Evolutionary conservation across 2,329 filamentous ascomycete genomes (phyloP), one percentile per base, ranked within the genome.

Genomic region (Botrytis byssoidea): DNA sequence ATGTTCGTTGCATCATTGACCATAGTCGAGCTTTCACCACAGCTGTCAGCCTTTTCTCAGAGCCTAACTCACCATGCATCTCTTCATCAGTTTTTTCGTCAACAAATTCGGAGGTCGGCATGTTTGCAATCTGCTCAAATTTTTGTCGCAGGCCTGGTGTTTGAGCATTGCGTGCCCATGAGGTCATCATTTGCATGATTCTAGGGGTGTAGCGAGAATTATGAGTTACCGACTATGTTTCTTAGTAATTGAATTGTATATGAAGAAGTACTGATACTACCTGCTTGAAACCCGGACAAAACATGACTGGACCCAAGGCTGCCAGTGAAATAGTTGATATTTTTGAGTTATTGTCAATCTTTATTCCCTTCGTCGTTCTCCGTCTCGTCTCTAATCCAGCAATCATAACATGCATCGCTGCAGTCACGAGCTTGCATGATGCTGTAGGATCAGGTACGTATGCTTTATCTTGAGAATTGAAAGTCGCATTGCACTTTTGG

Each of bases 251-350:
- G 25, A 64, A 14, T 18, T 32, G 22, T 48, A 37, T 51, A 37
- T n/a, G 12, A 37, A 4, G 55, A 8, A 25, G 12, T 20, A 59
- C n/a, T 32, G n/a, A 55, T 42, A 48, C 14, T 75, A 79, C 79
- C 70, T 79, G 73, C 72, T 76, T 77, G 57, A 79, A 80, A 0
- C 76, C 78, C 9, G 79, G 78, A 74, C 75, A 77, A 74, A 80
- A 81, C 20, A 79, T 71, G 14, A 68, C 66, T 1, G 79, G 79
- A 22, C 37, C 42, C 40, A 72, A 16, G 1, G 59, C 35, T 22
- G 69, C 6, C 25, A 71, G 40, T 14, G 75, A 74, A 22, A 79
- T 68, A 14, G 48, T n/a, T 42, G 48, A 16, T 16, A 2, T 66
- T 1, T 73, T 75, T 5, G 51, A 69, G 37, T 71, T 67, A 46